Evolutionary conservation across 1,284 basidiomycete genomes (phyloP).

Genomic region (Trichosporon coremiiforme): DNA sequence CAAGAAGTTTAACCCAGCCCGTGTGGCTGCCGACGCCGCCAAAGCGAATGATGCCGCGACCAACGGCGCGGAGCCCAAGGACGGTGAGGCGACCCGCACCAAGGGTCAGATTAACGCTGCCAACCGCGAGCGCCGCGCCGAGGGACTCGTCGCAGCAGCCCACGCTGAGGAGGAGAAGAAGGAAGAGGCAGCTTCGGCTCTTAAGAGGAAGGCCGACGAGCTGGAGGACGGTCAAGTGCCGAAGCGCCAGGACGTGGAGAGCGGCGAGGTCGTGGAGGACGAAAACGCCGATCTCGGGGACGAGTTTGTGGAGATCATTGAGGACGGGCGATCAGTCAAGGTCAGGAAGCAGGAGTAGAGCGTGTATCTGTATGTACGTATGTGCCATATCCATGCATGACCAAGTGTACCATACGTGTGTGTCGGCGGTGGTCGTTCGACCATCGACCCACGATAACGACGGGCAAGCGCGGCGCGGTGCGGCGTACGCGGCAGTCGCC

Average conservation of each 20-base stretch:
- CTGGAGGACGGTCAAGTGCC: slow-evolving; percentile 28
- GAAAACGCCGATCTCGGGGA: slow-evolving; percentile 29
- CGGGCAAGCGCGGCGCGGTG: background rate
- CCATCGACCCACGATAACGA: background rate
- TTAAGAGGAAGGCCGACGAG: slow-evolving; percentile 29
- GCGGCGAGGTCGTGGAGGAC: slow-evolving; percentile 32
- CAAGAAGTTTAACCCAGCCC: slow-evolving; percentile 43
- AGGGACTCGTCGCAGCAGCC: slow-evolving; percentile 9
- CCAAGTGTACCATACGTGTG: slow-evolving; percentile 18
- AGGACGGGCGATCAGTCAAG: slow-evolving; percentile 31
- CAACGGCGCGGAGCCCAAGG: slow-evolving; percentile 11
- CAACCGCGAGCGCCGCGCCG: slow-evolving; percentile 26
- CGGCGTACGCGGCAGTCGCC: background rate
- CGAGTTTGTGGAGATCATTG: slow-evolving; percentile 31
- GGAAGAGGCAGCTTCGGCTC: slow-evolving; percentile 10
- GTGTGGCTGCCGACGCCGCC: slow-evolving; percentile 32
- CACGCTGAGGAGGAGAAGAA: slow-evolving; percentile 12
- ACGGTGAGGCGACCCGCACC: slow-evolving; percentile 14
- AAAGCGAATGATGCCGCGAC: slow-evolving; percentile 24
- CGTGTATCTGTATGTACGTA: slow-evolving; percentile 3
- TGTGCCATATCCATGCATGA: slow-evolving; percentile 19
- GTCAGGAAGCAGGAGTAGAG: slow-evolving; percentile 30
- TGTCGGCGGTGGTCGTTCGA: background rate
- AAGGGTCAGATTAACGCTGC: slow-evolving; percentile 17
- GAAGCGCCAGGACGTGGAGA: slow-evolving; percentile 27